Evolutionary conservation across 495 filamentous ascomycete genomes (phyloP), one percentile per base, ranked within the genome.

Genomic region (Penicillium paxilli): DNA sequence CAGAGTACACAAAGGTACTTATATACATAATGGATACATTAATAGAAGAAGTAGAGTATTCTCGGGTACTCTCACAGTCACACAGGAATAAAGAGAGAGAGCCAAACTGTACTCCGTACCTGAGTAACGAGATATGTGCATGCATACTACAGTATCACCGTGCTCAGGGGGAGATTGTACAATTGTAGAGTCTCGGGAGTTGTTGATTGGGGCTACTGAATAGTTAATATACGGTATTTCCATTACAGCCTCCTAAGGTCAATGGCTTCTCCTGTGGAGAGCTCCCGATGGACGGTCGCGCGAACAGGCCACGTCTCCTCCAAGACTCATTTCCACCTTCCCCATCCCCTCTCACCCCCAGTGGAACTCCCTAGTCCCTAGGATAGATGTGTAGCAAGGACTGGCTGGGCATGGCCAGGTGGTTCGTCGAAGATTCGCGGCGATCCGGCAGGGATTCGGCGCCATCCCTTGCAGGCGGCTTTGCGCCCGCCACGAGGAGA

Each of bases 291-390:
- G 40, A 22, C 26, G 41, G 40, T 21, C 21, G 28, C 17, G 51
- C 38, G 64, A 66, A 66, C 64, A 66, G 64, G 64, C 64, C 64
- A 66, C 64, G 60, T 66, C 64, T 58, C 60, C 60, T 51, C 51
- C 51, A 41, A 51, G 42, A 51, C 48, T 50, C 51, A 54, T 54
- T 50, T 55, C 49, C 40, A 21, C 21, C 40, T 21, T 42, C 8
- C n/a, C n/a, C n/a, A n/a, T n/a, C n/a, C n/a, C n/a, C n/a, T n/a
- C n/a, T n/a, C 47, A 26, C 38, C 37, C 33, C 38, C 48, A 16
- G 48, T 38, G 35, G 48, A 23, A 24, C 47, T 17, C 37, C 22
- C 38, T 33, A 17, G 8, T 37, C n/a, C 14, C 35, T 38, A 38
- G 45, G 21, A 12, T 54, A 37, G 25, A 24, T 49, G 32, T n/a